Evolutionary conservation across 768 basidiomycete genomes (phyloP), one percentile per base, ranked within the genome.

Genomic region (Mycena leptocephala): DNA sequence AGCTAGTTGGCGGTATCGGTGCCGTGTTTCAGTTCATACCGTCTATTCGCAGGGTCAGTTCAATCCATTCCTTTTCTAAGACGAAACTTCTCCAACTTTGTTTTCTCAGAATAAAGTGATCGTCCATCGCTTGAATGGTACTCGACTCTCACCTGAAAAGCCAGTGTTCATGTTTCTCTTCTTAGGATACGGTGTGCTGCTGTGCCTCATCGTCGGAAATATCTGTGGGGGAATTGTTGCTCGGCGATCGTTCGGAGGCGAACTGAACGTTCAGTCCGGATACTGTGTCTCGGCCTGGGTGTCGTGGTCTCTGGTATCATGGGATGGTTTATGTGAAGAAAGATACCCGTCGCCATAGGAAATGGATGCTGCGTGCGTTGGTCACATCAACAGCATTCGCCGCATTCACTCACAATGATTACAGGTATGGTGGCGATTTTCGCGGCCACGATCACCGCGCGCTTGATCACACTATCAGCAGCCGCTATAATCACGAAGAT

Each of bases 311-410:
- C 75, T 9, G 80, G 66, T 16, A 22, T 79, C 6, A 51, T 79
- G 82, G 82, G 9, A 39, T 77, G 16, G 75, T 55, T 55, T 76
- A 83, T 48, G 80, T 78, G 32, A 81, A 79, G 67, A 74, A 59
- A 26, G 72, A 82, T 58, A 83, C 82, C 37, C 76, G 80, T 22
- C n/a, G 72, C 30, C 82, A 83, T 75, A 43, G 82, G 63, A 80
- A 79, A 61, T 83, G 82, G 82, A 83, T 83, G 82, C 69, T 83
- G 6, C 74, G 82, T 83, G 66, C 35, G 82, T 79, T 16, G n/a
- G n/a, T n/a, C n/a, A 3, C 2, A 35, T 24, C 61, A 16, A 14
- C 2, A n/a, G 1, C 8, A 11, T 28, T 0, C 20, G 1, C n/a
- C 14, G 20, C 10, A 28, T 37, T 22, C 32, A 20, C 56, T 75